A percentile compares a stretch with the other conserved stretches of the same genome.
Conservation (phyloP, 2,329 filamentous ascomycete species). For the Phyllosticta capitalensis region DNA sequence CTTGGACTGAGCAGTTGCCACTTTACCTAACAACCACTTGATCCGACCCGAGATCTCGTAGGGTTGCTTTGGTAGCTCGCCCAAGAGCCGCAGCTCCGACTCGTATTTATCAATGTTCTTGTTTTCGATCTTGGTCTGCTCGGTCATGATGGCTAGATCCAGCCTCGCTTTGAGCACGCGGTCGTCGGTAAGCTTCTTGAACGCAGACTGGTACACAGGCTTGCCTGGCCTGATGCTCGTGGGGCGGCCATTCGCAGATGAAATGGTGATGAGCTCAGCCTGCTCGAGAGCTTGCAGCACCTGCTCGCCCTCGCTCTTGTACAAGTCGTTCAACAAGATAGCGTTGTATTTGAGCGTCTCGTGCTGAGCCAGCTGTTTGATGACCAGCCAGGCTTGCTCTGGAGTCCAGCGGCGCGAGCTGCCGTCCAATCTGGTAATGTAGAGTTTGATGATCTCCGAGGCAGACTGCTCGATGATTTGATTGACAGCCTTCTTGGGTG, state of each 20-base stretch:
- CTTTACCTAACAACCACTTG: slow-evolving; percentile 63
- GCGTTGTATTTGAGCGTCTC: slow-evolving; percentile 74
- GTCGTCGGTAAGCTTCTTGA: slow-evolving; percentile 62
- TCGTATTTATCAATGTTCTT: slow-evolving; percentile 71
- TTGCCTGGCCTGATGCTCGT: slow-evolving; percentile 69
- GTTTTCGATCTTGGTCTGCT: slow-evolving; percentile 62
- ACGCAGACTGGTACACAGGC: slow-evolving; percentile 79
- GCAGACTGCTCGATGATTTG: slow-evolving; percentile 86
- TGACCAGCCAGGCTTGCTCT: slow-evolving; percentile 83
- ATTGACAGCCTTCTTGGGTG: slow-evolving; percentile 66
- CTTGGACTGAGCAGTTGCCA: slow-evolving; percentile 64
- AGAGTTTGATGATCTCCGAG: slow-evolving; percentile 88
- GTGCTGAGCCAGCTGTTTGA: slow-evolving; percentile 64
- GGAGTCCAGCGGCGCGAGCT: slow-evolving; percentile 58
- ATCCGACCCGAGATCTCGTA: slow-evolving; percentile 57
- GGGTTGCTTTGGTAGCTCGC: slow-evolving; percentile 58
- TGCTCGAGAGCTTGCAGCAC: slow-evolving; percentile 74
- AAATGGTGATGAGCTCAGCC: slow-evolving; percentile 75
- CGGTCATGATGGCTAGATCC: slow-evolving; percentile 54
- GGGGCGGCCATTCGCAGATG: slow-evolving; percentile 65
- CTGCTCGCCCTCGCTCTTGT: slow-evolving; percentile 61
- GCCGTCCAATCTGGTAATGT: slow-evolving; percentile 56
- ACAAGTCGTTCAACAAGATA: slow-evolving; percentile 66
- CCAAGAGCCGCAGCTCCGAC: slow-evolving; percentile 64
- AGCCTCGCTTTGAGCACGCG: slow-evolving; percentile 63